Percentiles rank a stretch among this genome's conserved stretches.
Conservation (phyloP, 108 stramenopile species). For the Skeletonema costatum region DNA sequence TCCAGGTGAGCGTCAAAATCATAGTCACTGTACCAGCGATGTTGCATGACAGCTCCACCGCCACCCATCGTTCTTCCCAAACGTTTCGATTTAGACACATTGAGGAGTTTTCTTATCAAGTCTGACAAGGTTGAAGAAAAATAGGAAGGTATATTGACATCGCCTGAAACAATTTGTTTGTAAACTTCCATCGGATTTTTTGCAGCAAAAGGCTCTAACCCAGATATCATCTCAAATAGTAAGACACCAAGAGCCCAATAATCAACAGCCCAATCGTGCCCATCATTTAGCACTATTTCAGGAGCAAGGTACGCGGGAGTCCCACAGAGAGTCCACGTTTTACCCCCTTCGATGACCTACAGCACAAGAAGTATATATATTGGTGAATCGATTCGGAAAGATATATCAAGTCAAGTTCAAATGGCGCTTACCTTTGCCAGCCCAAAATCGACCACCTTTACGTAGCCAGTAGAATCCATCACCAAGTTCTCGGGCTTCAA, state of each 20-base stretch:
- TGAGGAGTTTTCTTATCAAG: conserved; percentile 73
- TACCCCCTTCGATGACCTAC: conserved; percentile 45
- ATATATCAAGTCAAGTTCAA: background rate
- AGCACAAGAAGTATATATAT: background rate
- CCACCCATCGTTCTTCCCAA: conserved; percentile 83
- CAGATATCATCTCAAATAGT: conserved; percentile 67
- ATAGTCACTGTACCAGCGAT: conserved; percentile 80
- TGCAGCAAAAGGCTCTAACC: conserved; percentile 70
- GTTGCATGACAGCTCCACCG: conserved; percentile 83
- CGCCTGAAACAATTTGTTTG: conserved; percentile 52
- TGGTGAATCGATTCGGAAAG: background rate
- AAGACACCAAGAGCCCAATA: conserved; percentile 80
- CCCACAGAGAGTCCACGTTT: conserved; percentile 72
- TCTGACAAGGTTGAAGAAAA: conserved; percentile 54
- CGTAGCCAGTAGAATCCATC: conserved; percentile 58
- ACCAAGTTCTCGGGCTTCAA: conserved; percentile 81
- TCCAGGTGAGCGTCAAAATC: conserved; percentile 78
- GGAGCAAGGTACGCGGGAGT: conserved; percentile 80
- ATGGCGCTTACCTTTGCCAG: conserved; percentile 56
- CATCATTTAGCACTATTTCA: conserved; percentile 76
- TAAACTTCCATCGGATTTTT: conserved; percentile 58
- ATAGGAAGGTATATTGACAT: conserved; percentile 44
- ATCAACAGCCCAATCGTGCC: conserved; percentile 82
- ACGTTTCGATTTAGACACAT: conserved; percentile 70
- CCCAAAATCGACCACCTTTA: conserved; percentile 79